Percentiles rank a stretch among this genome's conserved stretches.
Conservation (phyloP, 2,329 filamentous ascomycete species). For the Lachnum nothofagi region DNA sequence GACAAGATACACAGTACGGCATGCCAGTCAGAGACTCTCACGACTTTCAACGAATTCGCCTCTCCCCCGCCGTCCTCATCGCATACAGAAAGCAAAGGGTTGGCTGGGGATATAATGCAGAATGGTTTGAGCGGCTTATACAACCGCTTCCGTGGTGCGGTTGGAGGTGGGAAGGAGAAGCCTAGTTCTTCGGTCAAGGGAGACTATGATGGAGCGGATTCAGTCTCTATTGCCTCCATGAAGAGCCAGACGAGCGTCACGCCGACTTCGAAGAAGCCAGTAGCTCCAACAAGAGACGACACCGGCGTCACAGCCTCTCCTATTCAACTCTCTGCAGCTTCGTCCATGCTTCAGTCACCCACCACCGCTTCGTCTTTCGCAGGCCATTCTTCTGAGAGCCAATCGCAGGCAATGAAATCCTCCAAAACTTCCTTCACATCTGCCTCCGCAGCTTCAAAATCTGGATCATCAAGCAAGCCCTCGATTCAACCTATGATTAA, state of each 20-base stretch:
- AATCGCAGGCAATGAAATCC: conserved; percentile 30
- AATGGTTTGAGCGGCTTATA: conserved; percentile 87
- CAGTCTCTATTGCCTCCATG: conserved; percentile 37
- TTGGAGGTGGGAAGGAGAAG: conserved; percentile 63
- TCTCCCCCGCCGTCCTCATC: conserved; percentile 57
- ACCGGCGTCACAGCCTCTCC: conserved; percentile 36
- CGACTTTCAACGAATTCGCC: conserved; percentile 90
- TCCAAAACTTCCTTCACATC: conserved; percentile 29
- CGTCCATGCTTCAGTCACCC: conserved; percentile 31
- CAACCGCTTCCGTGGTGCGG: conserved; percentile 74
- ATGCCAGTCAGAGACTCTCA: conserved; percentile 78
- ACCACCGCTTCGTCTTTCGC: conserved; percentile 26
- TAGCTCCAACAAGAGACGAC: conserved; percentile 39
- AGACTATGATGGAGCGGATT: conserved; percentile 42
- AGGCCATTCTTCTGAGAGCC: conserved; percentile 26
- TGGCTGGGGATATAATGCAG: conserved; percentile 70
- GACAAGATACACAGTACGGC: conserved; percentile 85
- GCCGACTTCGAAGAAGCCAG: conserved; percentile 39
- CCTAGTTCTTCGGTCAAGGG: conserved; percentile 31
- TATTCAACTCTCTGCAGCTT: conserved; percentile 25
- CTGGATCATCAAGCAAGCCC: conserved; percentile 23
- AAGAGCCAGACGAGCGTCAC: conserved; percentile 40
- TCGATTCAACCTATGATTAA: conserved; percentile 31
- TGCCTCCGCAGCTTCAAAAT: conserved; percentile 29
- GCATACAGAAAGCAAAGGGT: conserved; percentile 60